A percentile compares a stretch with the other conserved stretches of the same genome.
Evolutionary conservation across 2,329 filamentous ascomycete species (phyloP).

Genomic region (Leptographium galeiforme): DNA sequence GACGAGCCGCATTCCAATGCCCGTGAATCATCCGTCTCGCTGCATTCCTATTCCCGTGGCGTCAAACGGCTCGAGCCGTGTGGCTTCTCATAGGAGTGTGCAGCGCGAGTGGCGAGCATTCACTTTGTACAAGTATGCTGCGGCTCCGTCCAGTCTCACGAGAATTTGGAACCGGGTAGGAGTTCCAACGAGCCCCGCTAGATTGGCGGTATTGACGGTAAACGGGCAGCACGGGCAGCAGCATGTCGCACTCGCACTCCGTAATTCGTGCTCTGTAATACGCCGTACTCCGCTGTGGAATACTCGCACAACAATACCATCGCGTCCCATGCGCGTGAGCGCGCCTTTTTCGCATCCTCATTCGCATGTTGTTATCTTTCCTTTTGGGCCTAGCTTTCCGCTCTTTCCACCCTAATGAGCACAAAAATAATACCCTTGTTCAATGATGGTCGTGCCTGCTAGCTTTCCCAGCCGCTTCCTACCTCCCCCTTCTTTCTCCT

Average conservation of each 20-base stretch:
- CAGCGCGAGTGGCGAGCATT: too few relatives aligned
- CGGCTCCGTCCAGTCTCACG: too few relatives aligned
- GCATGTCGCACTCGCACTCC: too few relatives aligned
- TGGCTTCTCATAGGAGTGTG: not conserved
- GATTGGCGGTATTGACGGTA: too few relatives aligned
- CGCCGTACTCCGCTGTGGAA: not conserved
- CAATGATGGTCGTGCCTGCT: not conserved
- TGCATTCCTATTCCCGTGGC: not conserved
- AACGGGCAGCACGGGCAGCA: too few relatives aligned
- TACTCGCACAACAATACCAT: not conserved
- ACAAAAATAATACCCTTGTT: not conserved
- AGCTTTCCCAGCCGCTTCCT: not conserved
- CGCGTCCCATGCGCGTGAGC: not conserved
- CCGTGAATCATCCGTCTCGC: not conserved
- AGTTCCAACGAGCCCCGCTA: too few relatives aligned
- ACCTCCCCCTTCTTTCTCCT: not conserved
- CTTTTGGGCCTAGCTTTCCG: not conserved
- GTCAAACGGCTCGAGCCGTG: not conserved
- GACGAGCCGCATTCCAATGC: not conserved
- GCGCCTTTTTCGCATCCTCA: not conserved
- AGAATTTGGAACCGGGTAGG: too few relatives aligned
- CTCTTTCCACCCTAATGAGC: not conserved
- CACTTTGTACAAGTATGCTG: too few relatives aligned
- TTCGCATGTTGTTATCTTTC: not conserved
- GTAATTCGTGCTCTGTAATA: too few relatives aligned